Evolutionary conservation across 257 asterid genomes (phyloP), one percentile per base, ranked within the genome.

Genomic region (Haberlea rhodopensis): DNA sequence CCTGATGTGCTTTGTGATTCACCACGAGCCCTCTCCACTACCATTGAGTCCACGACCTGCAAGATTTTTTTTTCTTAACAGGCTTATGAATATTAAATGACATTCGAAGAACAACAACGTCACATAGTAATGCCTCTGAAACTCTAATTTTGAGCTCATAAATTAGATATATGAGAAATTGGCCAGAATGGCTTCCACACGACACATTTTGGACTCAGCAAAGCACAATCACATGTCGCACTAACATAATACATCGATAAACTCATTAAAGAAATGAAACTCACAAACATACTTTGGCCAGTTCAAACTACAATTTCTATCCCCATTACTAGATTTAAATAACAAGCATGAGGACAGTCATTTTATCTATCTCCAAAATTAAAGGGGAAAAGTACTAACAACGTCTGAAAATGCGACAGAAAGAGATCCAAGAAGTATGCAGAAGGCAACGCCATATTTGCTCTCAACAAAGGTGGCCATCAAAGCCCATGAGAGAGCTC

Each of bases 11-110:
- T 94, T 62, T 94, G 99, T 56, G 97, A 94, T 78, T 94, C 99
- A 26, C 99, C 99, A 29, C 99, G 99, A 67, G 99, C 94, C 82
- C 94, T 86, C 79, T 90, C 97, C 29, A 90, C 97, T 70, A 94
- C 96, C 99, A 94, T 94, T 67, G 99, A 94, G 83, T 89, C 99
- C 66, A 94, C 97, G 66, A 94, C 99, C 99, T 94, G 71, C 71
- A 77, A 45, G 49, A 66, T n/a, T 51, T 63, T 57, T 72, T 60
- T 64, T 72, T 76, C 70, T 75, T 45, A 67, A 51, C 59, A 71
- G 45, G 65, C 48, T 29, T 64, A 59, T 15, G 62, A 65, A 28
- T 27, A 45, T 21, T 58, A 61, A 37, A 63, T 40, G 22, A 60
- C 18, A 60, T 18, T 48, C 7, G 49, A 72, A 49, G 10, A 69